phyloP scores from a whole-genome alignment of 2,329 filamentous ascomycete genomes.

The Zasmidium citrigriseum region DNA sequence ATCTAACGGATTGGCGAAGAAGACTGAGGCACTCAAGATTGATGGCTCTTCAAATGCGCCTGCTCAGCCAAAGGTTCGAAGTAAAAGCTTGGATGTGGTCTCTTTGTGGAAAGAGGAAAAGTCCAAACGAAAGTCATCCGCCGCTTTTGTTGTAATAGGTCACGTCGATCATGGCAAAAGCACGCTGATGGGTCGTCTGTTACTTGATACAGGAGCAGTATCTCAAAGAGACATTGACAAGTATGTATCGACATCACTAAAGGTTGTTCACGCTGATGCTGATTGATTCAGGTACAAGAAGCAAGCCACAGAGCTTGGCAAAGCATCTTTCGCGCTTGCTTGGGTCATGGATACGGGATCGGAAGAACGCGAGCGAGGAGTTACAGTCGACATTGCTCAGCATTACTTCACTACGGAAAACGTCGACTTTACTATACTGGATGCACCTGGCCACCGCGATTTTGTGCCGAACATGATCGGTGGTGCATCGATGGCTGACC shows the following conservation, averaged over 20 bases:
- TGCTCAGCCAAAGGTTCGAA: slow-evolving; percentile 50
- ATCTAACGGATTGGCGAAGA: slow-evolving; percentile 29
- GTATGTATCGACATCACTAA: slow-evolving; percentile 15
- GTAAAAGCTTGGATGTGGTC: slow-evolving; percentile 78
- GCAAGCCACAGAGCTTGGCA: slow-evolving; percentile 88
- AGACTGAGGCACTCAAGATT: slow-evolving; percentile 32
- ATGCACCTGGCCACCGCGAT: slow-evolving; percentile 91
- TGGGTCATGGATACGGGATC: slow-evolving; percentile 91
- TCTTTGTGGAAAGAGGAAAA: slow-evolving; percentile 30
- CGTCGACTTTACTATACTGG: slow-evolving; percentile 88
- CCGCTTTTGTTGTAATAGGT: slow-evolving; percentile 55
- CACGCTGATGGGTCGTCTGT: slow-evolving; percentile 91
- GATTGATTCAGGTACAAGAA: slow-evolving; percentile 44
- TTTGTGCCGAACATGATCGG: slow-evolving; percentile 99
- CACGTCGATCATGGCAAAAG: slow-evolving; percentile 98
- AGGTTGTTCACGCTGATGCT: not conserved
- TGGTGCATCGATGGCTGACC: slow-evolving; percentile 91
- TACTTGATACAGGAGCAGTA: slow-evolving; percentile 85
- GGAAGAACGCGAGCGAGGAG: slow-evolving; percentile 84
- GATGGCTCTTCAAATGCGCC: slow-evolving; percentile 20
- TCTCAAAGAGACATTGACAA: slow-evolving; percentile 87
- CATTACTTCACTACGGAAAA: slow-evolving; percentile 90
- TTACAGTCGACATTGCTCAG: slow-evolving; percentile 95
- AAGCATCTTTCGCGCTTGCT: slow-evolving; percentile 91
- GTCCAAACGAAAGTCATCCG: slow-evolving; percentile 26